Evolutionary conservation across 768 basidiomycete genomes (phyloP), one percentile per base, ranked within the genome.

Genomic region (Russula olivacea): DNA sequence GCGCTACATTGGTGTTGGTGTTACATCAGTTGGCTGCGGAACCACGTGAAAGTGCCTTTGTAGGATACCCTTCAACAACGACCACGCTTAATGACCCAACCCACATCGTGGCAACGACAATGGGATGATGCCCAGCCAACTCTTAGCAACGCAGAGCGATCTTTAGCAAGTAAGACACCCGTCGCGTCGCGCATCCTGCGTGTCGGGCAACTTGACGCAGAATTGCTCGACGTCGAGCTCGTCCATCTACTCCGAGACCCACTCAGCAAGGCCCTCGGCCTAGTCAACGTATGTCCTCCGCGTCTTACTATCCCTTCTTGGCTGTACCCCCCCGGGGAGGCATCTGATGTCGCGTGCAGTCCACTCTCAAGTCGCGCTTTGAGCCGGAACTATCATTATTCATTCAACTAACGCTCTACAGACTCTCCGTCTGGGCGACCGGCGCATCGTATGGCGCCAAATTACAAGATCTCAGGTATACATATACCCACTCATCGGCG

Each of bases 201-300:
- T 49, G 93, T 98, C 53, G 89, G 90, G 9, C 91, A 96, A 73
- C 83, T 98, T 58, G 96, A 98, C 73, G 85, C 95, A 3, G 88
- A 93, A 68, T 79, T 95, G 25, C 81, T 98, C 53, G 96, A 98
- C 76, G 83, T 87, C 67, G 93, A 97, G 66, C 82, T 98, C 19
- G 83, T 89, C 36, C 81, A 85, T 32, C 76, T 97, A 63, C 79
- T 98, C 36, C 85, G 84, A 69, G 90, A 90, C 58, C 94, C 93
- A n/a, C 73, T 98, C 53, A 77, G 78, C 65, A 88, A 82, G 63
- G 85, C 93, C 1, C 74, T 96, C 23, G 78, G 81, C 28, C 75
- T 85, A 15, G 76, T 91, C 55, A 82, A 83, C 67, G 92, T 93
- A 74, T 65, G 55, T 47, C 30, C 10, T 40, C 28, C 40, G 85